Evolutionary conservation across 352 stramenopile genomes (phyloP), one percentile per base, ranked within the genome.

Genomic region (Phytophthora foliorum): DNA sequence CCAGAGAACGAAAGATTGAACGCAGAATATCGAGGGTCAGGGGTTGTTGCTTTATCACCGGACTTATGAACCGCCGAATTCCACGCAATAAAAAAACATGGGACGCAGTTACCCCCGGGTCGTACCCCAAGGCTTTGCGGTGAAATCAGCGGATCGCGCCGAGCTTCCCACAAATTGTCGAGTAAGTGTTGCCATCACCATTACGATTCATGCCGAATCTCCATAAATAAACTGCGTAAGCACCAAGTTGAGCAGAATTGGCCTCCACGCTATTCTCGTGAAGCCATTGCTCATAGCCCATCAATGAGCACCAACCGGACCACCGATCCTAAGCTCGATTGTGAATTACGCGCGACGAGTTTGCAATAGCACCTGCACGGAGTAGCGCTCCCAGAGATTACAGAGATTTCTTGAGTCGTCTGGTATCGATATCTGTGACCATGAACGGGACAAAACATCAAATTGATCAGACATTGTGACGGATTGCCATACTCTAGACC

Each of bases 161-260:
- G 6, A 73, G 14, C 45, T 77, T 73, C 7, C 27, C n/a, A 4
- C 46, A 50, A n/a, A 77, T 70, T 2, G 69, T 77, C 1, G 38
- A 50, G 17, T 73, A 69, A 3, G 42, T 22, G 31, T 77, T 77
- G 1, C 49, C 69, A 5, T 50, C n/a, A 6, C 32, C 32, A 2
- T 14, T 10, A 3, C 13, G 7, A 34, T 73, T 73, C 53, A 57
- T 66, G 0, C 63, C 69, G 24, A 50, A 70, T 10, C 34, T 22
- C 63, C 69, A 73, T 10, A 66, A 41, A 22, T 69, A 73, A 1
- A 73, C 48, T 2, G 50, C 63, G 38, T 73, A 65, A 8, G 57
- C 46, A 5, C 57, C 57, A 13, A 65, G 27, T 19, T 65, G 57
- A 10, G 46, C 22, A 5, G 42, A 34, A 31, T 68, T 68, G 17